Evolutionary conservation across 257 asterid genomes (phyloP), one percentile per base, ranked within the genome.

Genomic region (Cynanchum wilfordii): DNA sequence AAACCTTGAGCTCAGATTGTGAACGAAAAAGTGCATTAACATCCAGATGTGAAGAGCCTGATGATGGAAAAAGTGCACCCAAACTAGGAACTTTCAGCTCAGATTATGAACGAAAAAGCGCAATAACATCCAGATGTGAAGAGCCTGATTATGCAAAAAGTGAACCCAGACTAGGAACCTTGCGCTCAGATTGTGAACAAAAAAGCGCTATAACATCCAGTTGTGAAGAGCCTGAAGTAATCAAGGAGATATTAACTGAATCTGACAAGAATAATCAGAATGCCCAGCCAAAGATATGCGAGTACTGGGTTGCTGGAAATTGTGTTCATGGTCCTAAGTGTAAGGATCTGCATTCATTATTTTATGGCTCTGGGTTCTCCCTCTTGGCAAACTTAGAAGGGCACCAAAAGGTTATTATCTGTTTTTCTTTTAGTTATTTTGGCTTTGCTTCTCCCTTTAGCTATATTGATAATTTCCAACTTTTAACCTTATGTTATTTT

Each of bases 321-420:
- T 83, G 90, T 82, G 87, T 82, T 72, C 69, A 73, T 63, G 89
- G 84, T 54, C 87, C 80, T 17, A 82, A 79, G 75, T 83, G 90
- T 73, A 80, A 81, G 69, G 72, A 84, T 57, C 36, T 84, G 75
- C 89, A 84, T 72, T 73, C 87, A 10, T 82, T 85, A 85, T 82
- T 73, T 51, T 76, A 17, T 49, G 91, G 91, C 50, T 71, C 82
- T 63, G 86, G 85, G 72, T 81, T 86, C 73, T 78, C 88, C 7
- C 73, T 84, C 79, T 24, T 90, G 82, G 55, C 82, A 7, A 83
- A 77, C 73, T 83, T 88, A 71, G 84, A 82, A 58, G 92, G 90
- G 75, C 95, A 87, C 68, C 57, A 36, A 33, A 76, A 87, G 92
- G 96, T 84, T 55, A 52, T 45, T 27, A 11, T 22, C 16, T 66